Base-by-base conservation (phyloP, 2,329 filamentous ascomycete species). In the Lojkania enalia region DNA sequence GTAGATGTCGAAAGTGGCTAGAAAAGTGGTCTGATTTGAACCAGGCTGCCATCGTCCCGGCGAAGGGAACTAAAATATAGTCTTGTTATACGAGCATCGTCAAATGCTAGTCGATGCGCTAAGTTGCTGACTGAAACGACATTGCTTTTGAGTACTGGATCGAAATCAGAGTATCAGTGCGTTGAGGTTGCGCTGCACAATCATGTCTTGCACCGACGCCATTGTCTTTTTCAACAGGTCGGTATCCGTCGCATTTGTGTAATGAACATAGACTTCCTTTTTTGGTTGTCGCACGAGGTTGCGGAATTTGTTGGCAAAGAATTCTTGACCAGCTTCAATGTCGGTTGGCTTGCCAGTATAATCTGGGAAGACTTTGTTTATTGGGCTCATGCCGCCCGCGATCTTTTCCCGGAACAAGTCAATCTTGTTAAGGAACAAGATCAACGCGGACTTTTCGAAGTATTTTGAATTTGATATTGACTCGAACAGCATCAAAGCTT, bases 171-270 rank as follows among this genome's bases (percentile, higher is more conserved):
- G 58, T 46, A 78, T 77, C 51, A 78, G 61, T 33, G 71, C 71
- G 52, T 77, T 75, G 55, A 78, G 66, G 54, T 78, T 78, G 46
- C 75, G 72, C 58, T 77, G 75, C 39, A 78, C 75, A 54, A 78
- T 78, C 75, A 77, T 78, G 54, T 78, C 75, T 55, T 78, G 75
- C 38, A 78, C 74, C 25, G 74, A 77, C 41, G 70, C 71, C 75
- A 78, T 78, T 20, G 75, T 78, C 64, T 76, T 77, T 58, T 77
- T 76, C 42, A 99, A 62, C 46, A 78, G 59, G 58, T 77, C 66
- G 36, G 75, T 78, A 51, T 78, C 75, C 35, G 75, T 78, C 6
- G 75, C 75, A 55, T 77, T 78, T 38, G 75, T 78, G 63, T 73
- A 77, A 60, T 78, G 74, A 15, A 77, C 72, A 48, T 78, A 78